Base-by-base conservation (phyloP, 2,329 filamentous ascomycete genomes). In the Aspergillus sp. region DNA sequence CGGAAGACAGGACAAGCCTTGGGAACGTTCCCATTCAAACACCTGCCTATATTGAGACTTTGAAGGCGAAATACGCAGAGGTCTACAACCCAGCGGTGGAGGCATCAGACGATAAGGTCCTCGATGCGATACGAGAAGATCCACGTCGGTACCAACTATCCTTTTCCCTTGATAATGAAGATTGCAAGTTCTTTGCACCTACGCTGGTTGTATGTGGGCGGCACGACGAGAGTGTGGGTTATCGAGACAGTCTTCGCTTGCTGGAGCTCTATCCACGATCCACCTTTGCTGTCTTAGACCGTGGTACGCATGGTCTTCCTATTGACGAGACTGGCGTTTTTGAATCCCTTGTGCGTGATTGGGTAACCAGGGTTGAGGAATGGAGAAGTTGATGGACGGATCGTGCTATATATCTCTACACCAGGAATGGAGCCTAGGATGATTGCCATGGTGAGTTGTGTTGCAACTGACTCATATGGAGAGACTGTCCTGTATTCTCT, bases 171-270 rank as follows among this genome's bases (percentile, higher is more conserved):
- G 62, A 65, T 37, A 46, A 61, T 55, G 31, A 56, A 50, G 39
- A 14, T 39, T 50, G 43, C 2, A 62, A 63, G 55, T 67, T 68
- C 31, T 62, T 69, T 55, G 67, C 68, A 27, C 68, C 68, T 2
- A 70, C 68, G 11, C 62, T 71, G 27, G 55, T 71, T 54, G 33
- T 70, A 37, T 68, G 64, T 61, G 68, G 68, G 19, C 57, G 68
- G 21, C 68, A 71, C 31, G 68, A 71, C 31, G 60, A 60, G 31
- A 56, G 15, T 5, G 68, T 70, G 39, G 67, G 68, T 14, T 71
- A 70, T 59, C 63, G 68, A 56, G 68, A 70, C 44, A 68, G 65
- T 37, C 57, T 70, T 49, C 65, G 67, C 12, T 55, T 71, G 59
- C 45, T 69, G 51, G 66, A 68, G 52, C 62, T 66, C 12, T 71